Conservation (phyloP, 78 protist species). For the Parvularia atlantis region DNA sequence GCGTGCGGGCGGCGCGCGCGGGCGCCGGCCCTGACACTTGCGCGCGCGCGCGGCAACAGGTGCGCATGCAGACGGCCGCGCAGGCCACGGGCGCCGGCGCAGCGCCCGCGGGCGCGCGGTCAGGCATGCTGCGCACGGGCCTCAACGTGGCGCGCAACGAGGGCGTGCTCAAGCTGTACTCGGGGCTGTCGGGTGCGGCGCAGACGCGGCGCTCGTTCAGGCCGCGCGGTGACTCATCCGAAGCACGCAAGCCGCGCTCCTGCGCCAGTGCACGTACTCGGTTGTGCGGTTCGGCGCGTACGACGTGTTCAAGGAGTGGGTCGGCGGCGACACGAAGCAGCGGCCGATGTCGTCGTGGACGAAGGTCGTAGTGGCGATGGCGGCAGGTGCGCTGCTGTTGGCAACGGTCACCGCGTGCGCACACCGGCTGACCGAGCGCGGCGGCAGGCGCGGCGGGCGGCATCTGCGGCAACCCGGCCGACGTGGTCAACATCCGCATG, state of each 20-base stretch:
- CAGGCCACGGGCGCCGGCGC: background rate
- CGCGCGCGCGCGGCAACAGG: background rate
- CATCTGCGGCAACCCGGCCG: constrained; percentile 16
- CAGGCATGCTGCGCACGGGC: background rate
- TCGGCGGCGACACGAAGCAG: background rate
- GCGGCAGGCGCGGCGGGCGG: constrained; percentile 28
- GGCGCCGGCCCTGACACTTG: background rate
- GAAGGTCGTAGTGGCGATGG: background rate
- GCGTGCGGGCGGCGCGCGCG: background rate
- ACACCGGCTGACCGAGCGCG: background rate
- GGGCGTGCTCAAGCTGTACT: background rate
- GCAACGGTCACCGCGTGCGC: background rate
- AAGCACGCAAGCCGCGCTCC: constrained; percentile 15
- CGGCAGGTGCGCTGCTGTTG: background rate
- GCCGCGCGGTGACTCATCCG: background rate
- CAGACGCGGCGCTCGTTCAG: background rate
- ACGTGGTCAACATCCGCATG: constrained; percentile 32
- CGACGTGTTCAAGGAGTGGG: constrained; percentile 2
- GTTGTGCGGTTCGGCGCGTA: constrained; percentile 31
- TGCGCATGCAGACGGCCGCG: background rate
- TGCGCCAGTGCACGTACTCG: constrained; percentile 23
- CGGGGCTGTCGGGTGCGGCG: background rate
- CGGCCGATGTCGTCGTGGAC: background rate
- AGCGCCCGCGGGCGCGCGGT: background rate
- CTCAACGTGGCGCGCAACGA: background rate